phyloP scores from a whole-genome alignment of 2,329 filamentous ascomycete genomes.

The Knoxdaviesia proteae region DNA sequence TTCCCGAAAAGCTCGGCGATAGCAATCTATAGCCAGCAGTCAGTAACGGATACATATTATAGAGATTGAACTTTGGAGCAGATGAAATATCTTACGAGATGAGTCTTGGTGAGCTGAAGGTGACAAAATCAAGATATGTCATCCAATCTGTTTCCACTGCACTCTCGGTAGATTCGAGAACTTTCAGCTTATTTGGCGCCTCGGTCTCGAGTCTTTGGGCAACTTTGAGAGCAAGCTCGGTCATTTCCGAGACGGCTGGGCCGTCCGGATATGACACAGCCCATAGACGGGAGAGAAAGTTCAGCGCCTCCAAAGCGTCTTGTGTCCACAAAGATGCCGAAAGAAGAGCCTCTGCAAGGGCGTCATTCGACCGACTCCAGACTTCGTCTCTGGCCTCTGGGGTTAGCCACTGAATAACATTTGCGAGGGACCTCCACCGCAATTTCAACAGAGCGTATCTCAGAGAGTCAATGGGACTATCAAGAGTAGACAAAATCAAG shows the following conservation, averaged over 20 bases:
- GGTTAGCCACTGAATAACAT: slow-evolving; percentile 14
- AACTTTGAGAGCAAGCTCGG: slow-evolving; percentile 14
- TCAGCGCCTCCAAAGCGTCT: slow-evolving; percentile 19
- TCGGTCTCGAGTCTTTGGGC: slow-evolving; percentile 13
- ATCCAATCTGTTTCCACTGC: not conserved
- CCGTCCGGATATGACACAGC: slow-evolving; percentile 17
- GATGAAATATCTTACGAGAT: not conserved
- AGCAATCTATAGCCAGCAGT: no score
- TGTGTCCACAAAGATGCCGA: slow-evolving; percentile 12
- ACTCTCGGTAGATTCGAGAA: not conserved
- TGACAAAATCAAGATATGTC: slow-evolving; percentile 4
- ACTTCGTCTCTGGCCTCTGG: slow-evolving; percentile 11
- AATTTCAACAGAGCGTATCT: slow-evolving; percentile 10
- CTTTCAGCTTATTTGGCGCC: slow-evolving; percentile 6
- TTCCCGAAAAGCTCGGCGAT: not conserved
- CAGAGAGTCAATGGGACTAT: no score
- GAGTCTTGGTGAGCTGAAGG: slow-evolving; percentile 2
- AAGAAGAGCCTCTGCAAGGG: slow-evolving; percentile 13
- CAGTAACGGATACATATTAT: no score
- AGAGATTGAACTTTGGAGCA: no score
- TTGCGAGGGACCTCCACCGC: slow-evolving; percentile 20
- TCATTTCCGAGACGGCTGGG: slow-evolving; percentile 10
- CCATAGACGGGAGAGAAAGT: slow-evolving; percentile 18
- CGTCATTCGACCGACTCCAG: slow-evolving; percentile 14
- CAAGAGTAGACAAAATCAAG: no score